phyloP scores from a whole-genome alignment of 1,139 yeast species.

The Zygoascus meyerae region DNA sequence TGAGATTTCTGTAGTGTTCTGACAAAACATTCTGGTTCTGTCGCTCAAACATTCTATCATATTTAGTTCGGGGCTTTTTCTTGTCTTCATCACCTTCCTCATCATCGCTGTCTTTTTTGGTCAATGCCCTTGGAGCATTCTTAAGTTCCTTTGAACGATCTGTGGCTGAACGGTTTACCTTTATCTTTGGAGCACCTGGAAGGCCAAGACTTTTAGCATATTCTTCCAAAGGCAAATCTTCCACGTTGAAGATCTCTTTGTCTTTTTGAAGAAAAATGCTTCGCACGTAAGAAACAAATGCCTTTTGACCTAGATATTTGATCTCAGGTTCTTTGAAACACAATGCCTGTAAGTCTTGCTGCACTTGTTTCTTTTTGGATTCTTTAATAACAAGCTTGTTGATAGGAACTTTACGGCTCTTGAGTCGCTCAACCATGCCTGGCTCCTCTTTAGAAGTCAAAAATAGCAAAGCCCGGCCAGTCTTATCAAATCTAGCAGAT shows the following conservation, averaged over 20 bases:
- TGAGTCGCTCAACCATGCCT: slow-evolving; percentile 63
- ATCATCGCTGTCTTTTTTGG: slow-evolving; percentile 50
- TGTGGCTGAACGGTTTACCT: slow-evolving; percentile 46
- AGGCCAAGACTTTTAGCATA: slow-evolving; percentile 85
- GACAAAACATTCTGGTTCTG: slow-evolving; percentile 88
- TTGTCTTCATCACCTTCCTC: slow-evolving; percentile 28
- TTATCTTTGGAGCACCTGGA: slow-evolving; percentile 94
- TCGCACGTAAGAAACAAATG: slow-evolving; percentile 83
- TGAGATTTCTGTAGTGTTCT: slow-evolving; percentile 73
- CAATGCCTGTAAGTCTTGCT: slow-evolving; percentile 79
- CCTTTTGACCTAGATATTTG: slow-evolving; percentile 91
- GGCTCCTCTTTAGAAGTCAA: slow-evolving; percentile 79
- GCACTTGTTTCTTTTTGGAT: slow-evolving; percentile 70
- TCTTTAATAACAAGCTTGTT: slow-evolving; percentile 70
- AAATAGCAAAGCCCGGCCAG: slow-evolving; percentile 80
- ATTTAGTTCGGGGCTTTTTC: slow-evolving; percentile 69
- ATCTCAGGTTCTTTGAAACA: slow-evolving; percentile 89
- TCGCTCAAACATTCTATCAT: slow-evolving; percentile 94
- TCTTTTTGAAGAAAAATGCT: slow-evolving; percentile 84
- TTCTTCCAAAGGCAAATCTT: slow-evolving; percentile 70
- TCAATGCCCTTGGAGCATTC: slow-evolving; percentile 70
- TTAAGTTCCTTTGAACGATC: slow-evolving; percentile 63
- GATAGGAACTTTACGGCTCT: slow-evolving; percentile 59
- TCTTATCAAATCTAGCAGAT: slow-evolving; percentile 88
- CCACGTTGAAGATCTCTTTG: slow-evolving; percentile 69